These are phyloP conservation scores for Alternaria longipes DNA, from an alignment of 2,329 filamentous ascomycete species.

Conservation along the genomic window DNA sequence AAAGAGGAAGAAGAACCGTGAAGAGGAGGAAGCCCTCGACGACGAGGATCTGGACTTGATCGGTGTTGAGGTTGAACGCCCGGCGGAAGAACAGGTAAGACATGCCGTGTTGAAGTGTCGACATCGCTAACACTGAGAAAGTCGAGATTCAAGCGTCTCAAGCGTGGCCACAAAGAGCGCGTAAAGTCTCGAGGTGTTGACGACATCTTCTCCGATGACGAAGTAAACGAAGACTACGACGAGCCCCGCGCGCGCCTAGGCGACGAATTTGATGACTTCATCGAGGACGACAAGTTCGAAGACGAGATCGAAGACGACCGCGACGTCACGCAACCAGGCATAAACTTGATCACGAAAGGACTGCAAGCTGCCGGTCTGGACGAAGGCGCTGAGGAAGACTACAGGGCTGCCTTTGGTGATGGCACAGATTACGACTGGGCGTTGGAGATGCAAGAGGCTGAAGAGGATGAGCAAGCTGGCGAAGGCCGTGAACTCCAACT, in stretches of 20 bases:
- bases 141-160: conserved; percentile 95
- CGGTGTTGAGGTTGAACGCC: conserved; percentile 77
- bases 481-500: conserved; percentile 88
- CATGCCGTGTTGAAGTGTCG: conserved; percentile 8
- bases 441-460: conserved; percentile 84
- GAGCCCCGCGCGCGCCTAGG: conserved; percentile 46
- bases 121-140: conserved; percentile 52
- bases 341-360: conserved; percentile 72
- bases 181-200: conserved; percentile 76
- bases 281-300: conserved; percentile 85
- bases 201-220: conserved; percentile 95
- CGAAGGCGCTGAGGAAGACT: conserved; percentile 92
- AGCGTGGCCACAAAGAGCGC: conserved; percentile 83
- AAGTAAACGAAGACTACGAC: conserved; percentile 70
- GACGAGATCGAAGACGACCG: conserved; percentile 87
- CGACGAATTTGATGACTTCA: conserved; percentile 74
- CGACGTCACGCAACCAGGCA: conserved; percentile 83
- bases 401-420: conserved; percentile 95
- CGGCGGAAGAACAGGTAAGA: conserved; percentile 73
- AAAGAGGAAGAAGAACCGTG: conserved; percentile 77
- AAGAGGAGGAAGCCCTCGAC: conserved; percentile 85
- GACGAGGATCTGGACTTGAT: conserved; percentile 97
- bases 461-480: conserved; percentile 77
- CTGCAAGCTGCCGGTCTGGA: conserved; percentile 86
- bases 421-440: conserved; percentile 97